phyloP scores from a whole-genome alignment of 1,139 yeast species.

The Pichia cactophila region DNA sequence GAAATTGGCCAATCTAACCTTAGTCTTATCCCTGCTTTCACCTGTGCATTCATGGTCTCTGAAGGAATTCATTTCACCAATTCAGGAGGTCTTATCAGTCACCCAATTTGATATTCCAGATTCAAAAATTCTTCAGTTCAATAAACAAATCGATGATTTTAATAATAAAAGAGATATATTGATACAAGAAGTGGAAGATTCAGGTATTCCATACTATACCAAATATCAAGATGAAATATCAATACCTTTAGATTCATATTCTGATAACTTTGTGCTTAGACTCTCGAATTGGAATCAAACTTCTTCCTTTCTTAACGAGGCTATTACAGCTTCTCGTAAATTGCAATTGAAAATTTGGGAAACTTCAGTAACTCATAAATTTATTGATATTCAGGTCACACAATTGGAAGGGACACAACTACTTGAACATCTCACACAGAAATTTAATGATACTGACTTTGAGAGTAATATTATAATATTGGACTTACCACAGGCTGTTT shows the following conservation, averaged over 20 bases:
- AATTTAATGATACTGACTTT: constrained; percentile 21
- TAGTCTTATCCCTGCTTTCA: background rate
- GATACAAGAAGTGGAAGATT: background rate
- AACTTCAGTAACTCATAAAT: constrained; percentile 28
- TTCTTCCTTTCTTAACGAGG: constrained; percentile 2
- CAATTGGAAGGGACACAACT: constrained; percentile 18
- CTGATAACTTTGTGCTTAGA: constrained; percentile 46
- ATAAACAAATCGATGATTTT: background rate
- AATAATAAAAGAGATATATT: background rate
- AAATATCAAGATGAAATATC: constrained; percentile 3
- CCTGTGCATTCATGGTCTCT: background rate
- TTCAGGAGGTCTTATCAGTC: background rate
- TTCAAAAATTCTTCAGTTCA: background rate
- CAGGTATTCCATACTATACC: constrained; percentile 4
- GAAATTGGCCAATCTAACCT: background rate
- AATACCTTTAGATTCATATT: constrained; percentile 31
- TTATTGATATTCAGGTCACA: constrained; percentile 34
- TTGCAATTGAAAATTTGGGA: constrained; percentile 34
- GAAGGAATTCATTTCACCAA: background rate
- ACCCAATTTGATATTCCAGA: background rate
- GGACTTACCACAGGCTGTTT: constrained; percentile 50
- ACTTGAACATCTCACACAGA: constrained; percentile 8
- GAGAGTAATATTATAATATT: constrained; percentile 37
- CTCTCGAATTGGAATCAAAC: constrained; percentile 23
- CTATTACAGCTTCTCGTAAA: constrained; percentile 25